Percentiles rank a stretch among this genome's conserved stretches.
phyloP scores from a whole-genome alignment of 306 rosid species.

The Senna tora region DNA sequence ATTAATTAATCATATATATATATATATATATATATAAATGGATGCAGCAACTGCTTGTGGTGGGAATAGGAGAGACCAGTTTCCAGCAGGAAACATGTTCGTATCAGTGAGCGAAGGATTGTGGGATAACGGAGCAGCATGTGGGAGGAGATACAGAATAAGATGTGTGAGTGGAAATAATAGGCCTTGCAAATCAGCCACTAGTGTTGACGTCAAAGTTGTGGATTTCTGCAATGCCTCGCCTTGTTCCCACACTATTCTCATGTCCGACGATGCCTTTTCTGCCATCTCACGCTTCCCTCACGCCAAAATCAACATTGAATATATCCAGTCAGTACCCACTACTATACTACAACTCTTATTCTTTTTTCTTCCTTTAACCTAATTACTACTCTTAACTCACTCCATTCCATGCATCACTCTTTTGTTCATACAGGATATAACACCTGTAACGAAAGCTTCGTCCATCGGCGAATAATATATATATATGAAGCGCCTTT shows the following conservation, averaged over 20 bases:
- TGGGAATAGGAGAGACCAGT: conserved; percentile 47
- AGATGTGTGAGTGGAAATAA: conserved; percentile 68
- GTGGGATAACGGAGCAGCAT: conserved; percentile 82
- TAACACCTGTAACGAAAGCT: too few relatives aligned
- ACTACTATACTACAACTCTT: too few relatives aligned
- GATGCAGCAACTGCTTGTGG: conserved; percentile 58
- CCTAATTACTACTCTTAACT: too few relatives aligned
- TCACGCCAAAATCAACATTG: conserved; percentile 55
- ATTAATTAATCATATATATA: too few relatives aligned
- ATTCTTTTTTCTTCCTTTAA: too few relatives aligned
- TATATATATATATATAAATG: too few relatives aligned
- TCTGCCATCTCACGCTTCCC: conserved; percentile 52
- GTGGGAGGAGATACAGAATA: conserved; percentile 72
- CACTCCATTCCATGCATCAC: too few relatives aligned
- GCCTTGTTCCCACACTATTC: conserved; percentile 55
- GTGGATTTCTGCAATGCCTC: conserved; percentile 57
- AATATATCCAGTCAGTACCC: conserved; percentile 57
- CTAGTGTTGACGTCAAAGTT: conserved; percentile 57
- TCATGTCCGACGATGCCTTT: conserved; percentile 59
- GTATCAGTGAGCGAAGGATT: conserved; percentile 69
- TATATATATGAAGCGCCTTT: too few relatives aligned
- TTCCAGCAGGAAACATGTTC: conserved; percentile 55
- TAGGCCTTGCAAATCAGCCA: conserved; percentile 63
- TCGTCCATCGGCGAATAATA: too few relatives aligned
- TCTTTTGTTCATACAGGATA: conserved; percentile 40